Evolutionary conservation across 1,284 basidiomycete species (phyloP).

Genomic region (Marasmius fiardii): DNA sequence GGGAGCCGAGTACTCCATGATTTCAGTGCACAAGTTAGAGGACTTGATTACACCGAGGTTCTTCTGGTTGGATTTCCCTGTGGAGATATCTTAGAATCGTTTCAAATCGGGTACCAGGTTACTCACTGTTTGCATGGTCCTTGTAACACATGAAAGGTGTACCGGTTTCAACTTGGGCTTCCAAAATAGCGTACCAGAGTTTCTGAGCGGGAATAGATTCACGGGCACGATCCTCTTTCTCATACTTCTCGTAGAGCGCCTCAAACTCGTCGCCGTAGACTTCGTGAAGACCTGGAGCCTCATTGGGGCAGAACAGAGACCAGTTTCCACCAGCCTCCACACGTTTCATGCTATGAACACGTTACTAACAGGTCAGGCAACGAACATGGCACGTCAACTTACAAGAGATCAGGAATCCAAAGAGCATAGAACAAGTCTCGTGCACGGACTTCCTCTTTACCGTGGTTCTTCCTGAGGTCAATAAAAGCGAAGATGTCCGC

Average conservation of each 20-base stretch:
- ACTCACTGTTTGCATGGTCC: slow-evolving; percentile 79
- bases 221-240: slow-evolving; percentile 86
- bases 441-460: slow-evolving; percentile 97
- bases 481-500: slow-evolving; percentile 98
- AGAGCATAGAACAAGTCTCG: slow-evolving; percentile 98
- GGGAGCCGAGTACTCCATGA: slow-evolving; percentile 97
- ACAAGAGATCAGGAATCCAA: slow-evolving; percentile 98
- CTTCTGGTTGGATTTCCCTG: slow-evolving; percentile 96
- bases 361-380: slow-evolving; percentile 1
- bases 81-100: slow-evolving; percentile 5
- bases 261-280: slow-evolving; percentile 94
- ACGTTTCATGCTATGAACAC: slow-evolving; percentile 77
- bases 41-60: slow-evolving; percentile 99
- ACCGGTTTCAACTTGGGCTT: slow-evolving; percentile 98
- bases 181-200: slow-evolving; percentile 97
- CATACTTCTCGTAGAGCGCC: slow-evolving; percentile 86
- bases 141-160: slow-evolving; percentile 99
- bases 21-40: slow-evolving; percentile 98
- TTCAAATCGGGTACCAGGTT: background rate
- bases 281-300: slow-evolving; percentile 90
- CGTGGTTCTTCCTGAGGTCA: slow-evolving; percentile 98
- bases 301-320: slow-evolving; percentile 98
- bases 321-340: slow-evolving; percentile 87
- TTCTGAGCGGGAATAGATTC: slow-evolving; percentile 95
- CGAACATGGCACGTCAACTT: slow-evolving; percentile 26